Evolutionary conservation across 148 eudicot genomes (phyloP).

Genomic region (Nyssa sinensis): DNA sequence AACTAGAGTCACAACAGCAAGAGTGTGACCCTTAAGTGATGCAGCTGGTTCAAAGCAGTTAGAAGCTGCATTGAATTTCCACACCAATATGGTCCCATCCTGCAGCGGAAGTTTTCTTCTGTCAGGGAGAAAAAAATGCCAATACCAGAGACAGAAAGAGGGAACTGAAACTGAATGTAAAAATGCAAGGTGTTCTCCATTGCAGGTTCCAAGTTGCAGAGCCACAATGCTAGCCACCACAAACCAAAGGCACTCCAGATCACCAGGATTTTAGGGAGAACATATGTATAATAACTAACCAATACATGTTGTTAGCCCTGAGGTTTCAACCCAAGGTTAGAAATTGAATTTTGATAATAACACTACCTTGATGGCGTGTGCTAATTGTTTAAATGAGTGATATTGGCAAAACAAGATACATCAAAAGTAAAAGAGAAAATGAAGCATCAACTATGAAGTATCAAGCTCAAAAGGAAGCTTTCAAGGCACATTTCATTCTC

Average conservation of each 20-base stretch:
- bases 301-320: too few relatives aligned
- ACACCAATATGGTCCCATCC: slow-evolving; percentile 89
- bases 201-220: neutral
- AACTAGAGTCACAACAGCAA: slow-evolving; percentile 73
- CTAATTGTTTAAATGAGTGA: too few relatives aligned
- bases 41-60: slow-evolving; percentile 95
- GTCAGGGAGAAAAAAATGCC: neutral
- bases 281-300: neutral
- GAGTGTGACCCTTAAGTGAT: slow-evolving; percentile 73
- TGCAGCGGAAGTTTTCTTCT: slow-evolving; percentile 22
- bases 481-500: too few relatives aligned
- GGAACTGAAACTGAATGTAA: neutral
- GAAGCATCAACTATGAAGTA: too few relatives aligned
- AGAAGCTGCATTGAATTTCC: slow-evolving; percentile 76
- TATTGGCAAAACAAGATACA: too few relatives aligned
- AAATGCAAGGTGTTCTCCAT: neutral
- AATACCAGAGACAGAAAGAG: slow-evolving; percentile 10
- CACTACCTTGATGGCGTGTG: too few relatives aligned
- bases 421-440: too few relatives aligned
- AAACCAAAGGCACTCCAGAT: neutral
- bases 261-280: neutral
- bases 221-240: neutral
- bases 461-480: too few relatives aligned
- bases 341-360: too few relatives aligned
- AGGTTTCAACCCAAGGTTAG: too few relatives aligned